A percentile compares a stretch with the other conserved stretches of the same genome.
These are phyloP conservation scores for Colletotrichum sublineola DNA, from an alignment of 2,329 filamentous ascomycete genomes.

Conservation along the genomic window DNA sequence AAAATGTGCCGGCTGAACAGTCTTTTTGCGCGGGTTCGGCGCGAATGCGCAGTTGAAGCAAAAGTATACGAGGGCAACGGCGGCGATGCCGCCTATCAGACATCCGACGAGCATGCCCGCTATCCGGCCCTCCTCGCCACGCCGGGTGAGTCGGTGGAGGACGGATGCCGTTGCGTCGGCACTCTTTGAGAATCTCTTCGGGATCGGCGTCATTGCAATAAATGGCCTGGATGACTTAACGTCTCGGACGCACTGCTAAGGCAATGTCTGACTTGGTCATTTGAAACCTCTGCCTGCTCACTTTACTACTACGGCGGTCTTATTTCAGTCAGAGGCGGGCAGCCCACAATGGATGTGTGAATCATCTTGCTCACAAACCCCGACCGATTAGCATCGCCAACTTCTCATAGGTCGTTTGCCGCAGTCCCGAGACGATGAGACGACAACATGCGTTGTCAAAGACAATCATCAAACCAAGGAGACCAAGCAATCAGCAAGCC, in stretches of 20 bases:
- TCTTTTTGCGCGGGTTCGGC: conserved; percentile 1
- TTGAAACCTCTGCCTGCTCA: background rate
- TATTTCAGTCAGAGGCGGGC: background rate
- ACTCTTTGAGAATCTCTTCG: background rate
- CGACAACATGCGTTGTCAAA: background rate
- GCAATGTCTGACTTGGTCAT: background rate
- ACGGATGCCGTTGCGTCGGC: background rate
- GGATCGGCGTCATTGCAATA: conserved; percentile 19
- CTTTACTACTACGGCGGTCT: background rate
- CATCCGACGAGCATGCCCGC: conserved; percentile 38
- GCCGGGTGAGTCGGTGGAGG: conserved; percentile 1
- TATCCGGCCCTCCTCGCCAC: conserved; percentile 26
- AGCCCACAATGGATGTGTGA: background rate
- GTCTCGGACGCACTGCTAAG: background rate
- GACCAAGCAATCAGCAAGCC: background rate
- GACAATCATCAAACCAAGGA: background rate
- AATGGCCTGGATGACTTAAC: background rate
- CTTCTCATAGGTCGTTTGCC: background rate
- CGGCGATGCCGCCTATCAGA: conserved; percentile 26
- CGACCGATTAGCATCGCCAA: background rate
- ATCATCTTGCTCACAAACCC: background rate
- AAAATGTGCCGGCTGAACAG: no score
- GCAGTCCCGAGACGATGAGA: background rate
- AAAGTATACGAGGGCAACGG: conserved; percentile 21
- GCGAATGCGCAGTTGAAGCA: conserved; percentile 34